A percentile compares a stretch with the other conserved stretches of the same genome.
Evolutionary conservation across 2,329 filamentous ascomycete genomes (phyloP).

Genomic region (Fusarium tupiense): DNA sequence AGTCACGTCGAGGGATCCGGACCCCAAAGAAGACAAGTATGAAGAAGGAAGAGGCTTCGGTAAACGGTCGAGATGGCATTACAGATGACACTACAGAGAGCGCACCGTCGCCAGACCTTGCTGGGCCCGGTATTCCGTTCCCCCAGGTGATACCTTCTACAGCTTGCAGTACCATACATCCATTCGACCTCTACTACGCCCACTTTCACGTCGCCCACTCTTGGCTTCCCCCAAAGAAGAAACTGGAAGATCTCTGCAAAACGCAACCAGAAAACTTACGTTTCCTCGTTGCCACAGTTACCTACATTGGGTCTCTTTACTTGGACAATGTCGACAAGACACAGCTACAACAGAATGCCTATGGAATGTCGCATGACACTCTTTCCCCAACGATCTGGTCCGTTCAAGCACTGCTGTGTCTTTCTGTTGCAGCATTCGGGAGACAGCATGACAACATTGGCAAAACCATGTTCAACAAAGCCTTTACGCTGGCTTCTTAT

Average conservation of each 20-base stretch:
- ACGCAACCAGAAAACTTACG: not conserved
- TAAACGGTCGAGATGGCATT: not conserved
- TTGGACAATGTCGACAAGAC: conserved; percentile 3
- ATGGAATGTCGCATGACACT: conserved; percentile 16
- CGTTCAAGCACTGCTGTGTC: conserved; percentile 37
- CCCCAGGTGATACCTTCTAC: conserved; percentile 1
- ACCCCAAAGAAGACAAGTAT: conserved; percentile 22
- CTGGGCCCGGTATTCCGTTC: not conserved
- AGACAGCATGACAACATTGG: not conserved
- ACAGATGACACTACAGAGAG: conserved; percentile 3
- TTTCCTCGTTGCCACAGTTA: conserved; percentile 21
- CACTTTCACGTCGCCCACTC: conserved; percentile 40
- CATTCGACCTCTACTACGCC: conserved; percentile 37
- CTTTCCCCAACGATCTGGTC: conserved; percentile 34
- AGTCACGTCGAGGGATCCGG: conserved; percentile 36
- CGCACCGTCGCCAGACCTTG: conserved; percentile 18
- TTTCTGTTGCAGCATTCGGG: conserved; percentile 33
- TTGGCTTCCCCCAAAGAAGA: conserved; percentile 34
- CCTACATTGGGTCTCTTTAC: conserved; percentile 39
- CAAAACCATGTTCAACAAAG: conserved; percentile 8
- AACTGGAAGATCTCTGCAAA: conserved; percentile 9
- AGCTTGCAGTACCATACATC: not conserved
- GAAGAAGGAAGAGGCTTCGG: conserved; percentile 8
- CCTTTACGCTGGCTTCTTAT: conserved; percentile 27
- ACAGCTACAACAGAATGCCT: conserved; percentile 19